Conservation (phyloP, 768 basidiomycete species). For the Mycena floridula region DNA sequence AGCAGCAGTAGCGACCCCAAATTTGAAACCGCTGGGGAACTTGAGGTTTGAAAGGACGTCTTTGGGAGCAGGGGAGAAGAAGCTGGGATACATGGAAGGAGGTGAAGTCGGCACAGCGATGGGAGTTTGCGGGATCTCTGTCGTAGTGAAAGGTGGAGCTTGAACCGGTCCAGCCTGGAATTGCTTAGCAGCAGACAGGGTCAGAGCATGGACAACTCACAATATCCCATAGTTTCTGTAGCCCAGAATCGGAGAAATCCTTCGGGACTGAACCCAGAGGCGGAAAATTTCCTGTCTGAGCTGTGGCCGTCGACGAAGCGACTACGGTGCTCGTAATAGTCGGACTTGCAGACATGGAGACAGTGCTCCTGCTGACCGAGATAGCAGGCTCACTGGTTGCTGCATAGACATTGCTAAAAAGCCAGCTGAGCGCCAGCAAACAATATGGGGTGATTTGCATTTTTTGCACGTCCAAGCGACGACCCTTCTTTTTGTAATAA, state of each 20-base stretch:
- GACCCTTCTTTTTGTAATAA: too few relatives aligned
- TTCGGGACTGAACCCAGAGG: conserved; percentile 32
- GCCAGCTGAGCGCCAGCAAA: too few relatives aligned
- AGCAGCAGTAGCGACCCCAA: conserved; percentile 47
- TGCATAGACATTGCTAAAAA: too few relatives aligned
- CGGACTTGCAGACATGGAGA: too few relatives aligned
- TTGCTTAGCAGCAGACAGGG: not conserved
- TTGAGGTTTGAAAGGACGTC: conserved; percentile 37
- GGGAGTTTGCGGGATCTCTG: conserved; percentile 28
- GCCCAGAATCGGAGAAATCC: conserved; percentile 32
- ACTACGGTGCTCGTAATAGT: too few relatives aligned
- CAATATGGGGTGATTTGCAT: too few relatives aligned
- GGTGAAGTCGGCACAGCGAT: conserved; percentile 36
- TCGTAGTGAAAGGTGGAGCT: conserved; percentile 40
- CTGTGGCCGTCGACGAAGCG: too few relatives aligned
- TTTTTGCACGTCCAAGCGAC: too few relatives aligned
- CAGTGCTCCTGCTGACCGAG: too few relatives aligned
- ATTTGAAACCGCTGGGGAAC: conserved; percentile 41
- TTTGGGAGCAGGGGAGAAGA: conserved; percentile 38
- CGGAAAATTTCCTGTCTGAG: conserved; percentile 22
- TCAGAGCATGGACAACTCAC: conserved; percentile 14
- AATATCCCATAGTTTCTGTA: conserved; percentile 36
- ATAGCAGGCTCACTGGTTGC: too few relatives aligned
- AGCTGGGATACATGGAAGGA: conserved; percentile 38
- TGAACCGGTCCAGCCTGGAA: conserved; percentile 36